Conservation (phyloP, 1,284 basidiomycete genomes). For the Chalciporus piperatoides region DNA sequence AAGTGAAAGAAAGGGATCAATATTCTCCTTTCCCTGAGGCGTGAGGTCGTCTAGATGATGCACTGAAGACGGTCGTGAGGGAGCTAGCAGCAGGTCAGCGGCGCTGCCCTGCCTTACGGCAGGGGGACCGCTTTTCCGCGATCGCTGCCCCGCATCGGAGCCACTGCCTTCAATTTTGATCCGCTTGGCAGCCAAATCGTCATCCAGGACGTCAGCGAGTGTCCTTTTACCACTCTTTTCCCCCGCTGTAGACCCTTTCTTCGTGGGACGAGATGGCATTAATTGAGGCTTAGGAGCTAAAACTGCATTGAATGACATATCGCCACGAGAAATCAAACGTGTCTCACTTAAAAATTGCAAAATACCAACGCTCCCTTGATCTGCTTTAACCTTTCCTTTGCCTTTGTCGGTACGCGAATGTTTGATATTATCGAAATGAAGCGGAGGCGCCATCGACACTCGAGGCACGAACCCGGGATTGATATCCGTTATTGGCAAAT, state of each 20-base stretch:
- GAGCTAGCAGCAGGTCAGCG: slow-evolving; percentile 34
- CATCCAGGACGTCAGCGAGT: slow-evolving; percentile 63
- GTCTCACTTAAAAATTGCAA: slow-evolving; percentile 63
- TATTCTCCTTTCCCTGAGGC: slow-evolving; percentile 38
- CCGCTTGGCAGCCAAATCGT: slow-evolving; percentile 51
- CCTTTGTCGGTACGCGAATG: slow-evolving; percentile 33
- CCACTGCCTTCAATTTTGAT: slow-evolving; percentile 36
- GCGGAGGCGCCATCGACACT: slow-evolving; percentile 37
- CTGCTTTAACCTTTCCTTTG: slow-evolving; percentile 41
- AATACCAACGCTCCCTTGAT: slow-evolving; percentile 41
- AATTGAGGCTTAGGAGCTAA: slow-evolving; percentile 47
- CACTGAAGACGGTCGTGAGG: slow-evolving; percentile 34
- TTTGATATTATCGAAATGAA: slow-evolving; percentile 32
- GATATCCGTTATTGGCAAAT: slow-evolving; percentile 73
- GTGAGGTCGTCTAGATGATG: slow-evolving; percentile 45
- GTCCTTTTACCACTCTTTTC: slow-evolving; percentile 71
- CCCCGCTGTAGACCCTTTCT: slow-evolving; percentile 41
- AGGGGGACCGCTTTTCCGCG: slow-evolving; percentile 21
- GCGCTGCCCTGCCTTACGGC: slow-evolving; percentile 20
- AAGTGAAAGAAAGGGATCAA: slow-evolving; percentile 34
- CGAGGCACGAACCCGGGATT: slow-evolving; percentile 67
- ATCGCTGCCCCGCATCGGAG: slow-evolving; percentile 33
- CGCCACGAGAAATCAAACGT: slow-evolving; percentile 22
- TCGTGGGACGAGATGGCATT: slow-evolving; percentile 28
- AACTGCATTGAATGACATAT: slow-evolving; percentile 21